Conservation (phyloP, 306 rosid genomes). For the Prunus mongolica region DNA sequence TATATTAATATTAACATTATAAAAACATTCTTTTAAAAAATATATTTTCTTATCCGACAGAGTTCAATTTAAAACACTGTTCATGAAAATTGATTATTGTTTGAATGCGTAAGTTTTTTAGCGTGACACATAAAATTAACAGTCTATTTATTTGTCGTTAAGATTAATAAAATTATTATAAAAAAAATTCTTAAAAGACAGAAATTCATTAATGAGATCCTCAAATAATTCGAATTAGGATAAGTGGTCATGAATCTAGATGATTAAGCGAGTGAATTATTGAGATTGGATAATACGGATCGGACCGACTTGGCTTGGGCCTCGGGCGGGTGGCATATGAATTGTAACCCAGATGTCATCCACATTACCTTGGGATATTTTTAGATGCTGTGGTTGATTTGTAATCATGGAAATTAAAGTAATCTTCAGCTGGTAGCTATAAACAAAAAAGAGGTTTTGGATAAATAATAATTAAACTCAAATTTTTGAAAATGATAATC, state of each 20-base stretch:
- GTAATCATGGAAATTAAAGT: slow-evolving; percentile 19
- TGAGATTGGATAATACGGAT: not conserved
- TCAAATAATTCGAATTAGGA: not conserved
- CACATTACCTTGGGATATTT: slow-evolving; percentile 17
- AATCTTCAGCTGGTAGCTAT: not conserved
- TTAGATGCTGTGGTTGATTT: not conserved
- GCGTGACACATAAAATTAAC: no score
- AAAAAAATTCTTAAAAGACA: not conserved
- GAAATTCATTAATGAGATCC: slow-evolving; percentile 9
- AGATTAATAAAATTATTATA: slow-evolving; percentile 4
- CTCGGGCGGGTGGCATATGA: slow-evolving; percentile 6
- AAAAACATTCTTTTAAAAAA: not conserved
- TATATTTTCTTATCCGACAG: not conserved
- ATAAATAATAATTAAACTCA: not conserved
- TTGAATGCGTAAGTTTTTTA: not conserved
- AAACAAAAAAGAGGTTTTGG: not conserved
- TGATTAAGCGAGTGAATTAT: slow-evolving; percentile 8
- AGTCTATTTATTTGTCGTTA: no score
- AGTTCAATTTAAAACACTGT: not conserved
- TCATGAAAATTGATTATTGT: not conserved
- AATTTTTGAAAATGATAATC: not conserved
- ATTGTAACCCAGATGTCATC: slow-evolving; percentile 25
- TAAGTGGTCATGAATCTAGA: slow-evolving; percentile 17
- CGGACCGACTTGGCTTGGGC: slow-evolving; percentile 31
- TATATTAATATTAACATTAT: not conserved